Base-by-base conservation (phyloP, 208 protist species). In the Kentomonas sorsogonicus region DNA sequence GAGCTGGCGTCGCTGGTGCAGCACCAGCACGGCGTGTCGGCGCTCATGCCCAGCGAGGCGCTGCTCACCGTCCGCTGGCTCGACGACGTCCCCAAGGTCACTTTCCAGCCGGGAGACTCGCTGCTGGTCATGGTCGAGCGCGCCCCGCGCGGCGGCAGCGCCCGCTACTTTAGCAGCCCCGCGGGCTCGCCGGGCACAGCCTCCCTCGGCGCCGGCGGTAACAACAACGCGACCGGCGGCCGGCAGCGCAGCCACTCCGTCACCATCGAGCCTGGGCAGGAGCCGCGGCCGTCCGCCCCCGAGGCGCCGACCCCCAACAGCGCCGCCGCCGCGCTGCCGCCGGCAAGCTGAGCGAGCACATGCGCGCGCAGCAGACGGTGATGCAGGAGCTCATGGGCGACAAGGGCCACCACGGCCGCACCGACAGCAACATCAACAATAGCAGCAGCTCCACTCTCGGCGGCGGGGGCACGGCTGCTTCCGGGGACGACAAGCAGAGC, bases 41-140 rank as follows among this genome's bases (percentile, higher is more conserved):
- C 51, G 31, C 59, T 81, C 31, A 54, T 61, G 29, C 41, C 53
- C 5, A 53, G 45, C 25, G 62, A 79, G 33, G 57, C 63, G 23
- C 36, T 74, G 15, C 29, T 79, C 0, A 27, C 62, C 25, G 27
- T 83, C 10, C 56, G 57, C 15, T 83, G 76, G 72, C 67, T 50
- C 3, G 48, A 57, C 18, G 53, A 34, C 29, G 66, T 67, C 44
- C 75, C 76, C 7, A 25, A 67, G 16, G 67, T 75, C 29, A 77
- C 64, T 10, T 72, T 70, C 0, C 47, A 53, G 31, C 38, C 47
- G 9, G 54, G 62, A 34, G 62, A 68, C 46, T 31, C 27, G 6
- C 40, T 68, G 0, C 38, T 25, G 18, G 40, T 66, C 26, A 34
- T 66, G 31, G 48, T 50, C 2, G 60, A 66, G 50, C 47, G 38